Conservation (phyloP, 495 filamentous ascomycete genomes). For the Trichoderma orchidacearum region DNA sequence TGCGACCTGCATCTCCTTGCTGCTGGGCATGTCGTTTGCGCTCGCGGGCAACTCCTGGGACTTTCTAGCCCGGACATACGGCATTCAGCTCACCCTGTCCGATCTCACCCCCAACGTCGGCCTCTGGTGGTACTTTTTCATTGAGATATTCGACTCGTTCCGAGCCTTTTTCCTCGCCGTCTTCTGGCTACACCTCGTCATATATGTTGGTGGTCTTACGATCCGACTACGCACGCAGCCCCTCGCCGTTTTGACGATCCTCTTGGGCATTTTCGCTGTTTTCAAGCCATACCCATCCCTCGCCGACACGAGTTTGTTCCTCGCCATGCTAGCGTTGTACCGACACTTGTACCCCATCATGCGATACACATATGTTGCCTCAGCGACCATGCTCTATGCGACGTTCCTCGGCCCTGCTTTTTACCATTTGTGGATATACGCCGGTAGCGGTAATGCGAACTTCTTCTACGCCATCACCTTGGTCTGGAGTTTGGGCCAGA, state of each 20-base stretch:
- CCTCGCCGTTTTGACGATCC: slow-evolving; percentile 64
- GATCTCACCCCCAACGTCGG: slow-evolving; percentile 93
- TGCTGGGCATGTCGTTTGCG: slow-evolving; percentile 60
- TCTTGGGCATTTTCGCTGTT: slow-evolving; percentile 77
- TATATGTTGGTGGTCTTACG: slow-evolving; percentile 74
- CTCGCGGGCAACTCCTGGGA: slow-evolving; percentile 70
- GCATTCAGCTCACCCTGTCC: slow-evolving; percentile 77
- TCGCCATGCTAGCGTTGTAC: slow-evolving; percentile 76
- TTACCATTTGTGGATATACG: slow-evolving; percentile 97
- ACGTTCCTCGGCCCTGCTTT: slow-evolving; percentile 86
- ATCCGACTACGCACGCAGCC: slow-evolving; percentile 72
- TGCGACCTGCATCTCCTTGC: slow-evolving; percentile 26
- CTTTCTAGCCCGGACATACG: slow-evolving; percentile 80
- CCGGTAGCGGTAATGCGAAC: slow-evolving; percentile 93
- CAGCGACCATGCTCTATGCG: slow-evolving; percentile 71
- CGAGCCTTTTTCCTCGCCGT: slow-evolving; percentile 92
- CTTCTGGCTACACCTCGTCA: slow-evolving; percentile 88
- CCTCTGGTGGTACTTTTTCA: slow-evolving; percentile 99
- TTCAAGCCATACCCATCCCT: slow-evolving; percentile 96
- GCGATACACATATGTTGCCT: slow-evolving; percentile 82
- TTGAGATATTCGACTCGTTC: slow-evolving; percentile 98
- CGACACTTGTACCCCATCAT: slow-evolving; percentile 89
- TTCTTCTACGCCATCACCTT: slow-evolving; percentile 99
- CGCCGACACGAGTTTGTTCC: slow-evolving; percentile 69
- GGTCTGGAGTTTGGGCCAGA: slow-evolving; percentile 85